Conservation (phyloP, 1,284 basidiomycete species). For the Tilletia indica region DNA sequence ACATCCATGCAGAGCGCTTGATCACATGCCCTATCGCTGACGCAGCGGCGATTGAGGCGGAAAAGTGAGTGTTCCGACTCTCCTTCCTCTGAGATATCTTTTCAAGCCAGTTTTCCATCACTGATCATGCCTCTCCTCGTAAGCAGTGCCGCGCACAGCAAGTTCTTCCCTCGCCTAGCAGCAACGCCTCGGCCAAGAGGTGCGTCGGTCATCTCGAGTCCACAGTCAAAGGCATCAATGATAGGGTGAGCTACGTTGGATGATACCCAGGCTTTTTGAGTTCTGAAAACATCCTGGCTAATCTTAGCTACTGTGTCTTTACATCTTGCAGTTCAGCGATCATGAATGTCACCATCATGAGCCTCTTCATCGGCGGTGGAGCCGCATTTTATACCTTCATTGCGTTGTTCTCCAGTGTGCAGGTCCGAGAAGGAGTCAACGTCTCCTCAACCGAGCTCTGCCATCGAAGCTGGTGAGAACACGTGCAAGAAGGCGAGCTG, state of each 20-base stretch:
- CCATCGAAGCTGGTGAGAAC: not conserved
- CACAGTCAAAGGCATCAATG: not conserved
- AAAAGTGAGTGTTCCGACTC: not conserved
- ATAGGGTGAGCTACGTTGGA: not conserved
- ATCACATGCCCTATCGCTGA: not conserved
- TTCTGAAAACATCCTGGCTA: no score
- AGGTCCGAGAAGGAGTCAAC: not conserved
- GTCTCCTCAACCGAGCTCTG: not conserved
- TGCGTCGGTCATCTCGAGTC: not conserved
- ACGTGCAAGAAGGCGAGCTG: not conserved
- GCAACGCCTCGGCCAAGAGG: not conserved
- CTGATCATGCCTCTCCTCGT: no score
- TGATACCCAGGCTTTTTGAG: no score
- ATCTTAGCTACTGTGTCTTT: no score
- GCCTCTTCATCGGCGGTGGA: not conserved
- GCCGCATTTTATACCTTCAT: not conserved
- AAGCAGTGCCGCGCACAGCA: constrained; percentile 4
- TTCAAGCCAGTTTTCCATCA: not conserved
- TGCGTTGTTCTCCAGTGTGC: not conserved
- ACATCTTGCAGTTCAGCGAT: not conserved
- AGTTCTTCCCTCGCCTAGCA: not conserved
- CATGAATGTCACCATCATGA: not conserved
- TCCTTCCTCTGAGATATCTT: not conserved
- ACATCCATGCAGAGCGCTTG: not conserved
- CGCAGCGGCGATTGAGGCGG: not conserved